A percentile compares a stretch with the other conserved stretches of the same genome.
These are phyloP conservation scores for Paspalum vaginatum DNA, from an alignment of 176 grass and related monocot species.

Conservation along the genomic window DNA sequence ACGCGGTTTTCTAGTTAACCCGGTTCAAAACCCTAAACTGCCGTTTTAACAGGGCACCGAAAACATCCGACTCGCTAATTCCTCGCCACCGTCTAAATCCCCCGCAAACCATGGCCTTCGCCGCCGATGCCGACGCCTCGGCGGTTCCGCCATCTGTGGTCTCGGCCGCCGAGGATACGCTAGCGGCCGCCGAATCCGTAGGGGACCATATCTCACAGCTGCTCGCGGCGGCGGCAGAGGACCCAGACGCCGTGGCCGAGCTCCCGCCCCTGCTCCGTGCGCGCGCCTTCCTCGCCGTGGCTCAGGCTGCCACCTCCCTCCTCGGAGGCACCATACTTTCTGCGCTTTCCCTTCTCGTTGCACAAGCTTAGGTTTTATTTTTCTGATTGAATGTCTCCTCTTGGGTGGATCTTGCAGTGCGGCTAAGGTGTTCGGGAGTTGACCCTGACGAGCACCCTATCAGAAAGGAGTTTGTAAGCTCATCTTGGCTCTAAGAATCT, in stretches of 20 bases:
- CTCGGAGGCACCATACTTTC: conserved; percentile 42
- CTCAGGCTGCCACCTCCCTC: conserved; percentile 67
- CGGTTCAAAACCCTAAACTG: too few species aligned
- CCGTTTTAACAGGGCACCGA: too few species aligned
- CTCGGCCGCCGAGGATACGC: conserved; percentile 58
- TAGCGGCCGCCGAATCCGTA: conserved; percentile 59
- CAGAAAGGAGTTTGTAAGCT: conserved; percentile 78
- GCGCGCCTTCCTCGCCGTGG: conserved; percentile 68
- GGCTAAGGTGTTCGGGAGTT: conserved; percentile 75
- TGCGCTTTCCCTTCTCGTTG: neutral
- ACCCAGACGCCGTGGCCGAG: conserved; percentile 65
- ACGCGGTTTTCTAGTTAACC: too few species aligned
- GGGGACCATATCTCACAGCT: conserved; percentile 64
- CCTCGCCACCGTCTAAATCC: conserved; percentile 16
- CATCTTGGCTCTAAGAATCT: neutral
- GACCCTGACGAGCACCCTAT: conserved; percentile 83
- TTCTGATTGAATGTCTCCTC: neutral
- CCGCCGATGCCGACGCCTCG: conserved; percentile 15
- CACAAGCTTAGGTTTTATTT: neutral
- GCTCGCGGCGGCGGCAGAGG: conserved; percentile 50
- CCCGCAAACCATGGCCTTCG: conserved; percentile 33
- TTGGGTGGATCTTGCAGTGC: conserved; percentile 44
- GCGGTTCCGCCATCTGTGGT: conserved; percentile 46
- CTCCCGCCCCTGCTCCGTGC: conserved; percentile 67
- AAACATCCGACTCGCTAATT: neutral